Base-by-base conservation (phyloP, 2,329 filamentous ascomycete genomes). In the Capronia americana region DNA sequence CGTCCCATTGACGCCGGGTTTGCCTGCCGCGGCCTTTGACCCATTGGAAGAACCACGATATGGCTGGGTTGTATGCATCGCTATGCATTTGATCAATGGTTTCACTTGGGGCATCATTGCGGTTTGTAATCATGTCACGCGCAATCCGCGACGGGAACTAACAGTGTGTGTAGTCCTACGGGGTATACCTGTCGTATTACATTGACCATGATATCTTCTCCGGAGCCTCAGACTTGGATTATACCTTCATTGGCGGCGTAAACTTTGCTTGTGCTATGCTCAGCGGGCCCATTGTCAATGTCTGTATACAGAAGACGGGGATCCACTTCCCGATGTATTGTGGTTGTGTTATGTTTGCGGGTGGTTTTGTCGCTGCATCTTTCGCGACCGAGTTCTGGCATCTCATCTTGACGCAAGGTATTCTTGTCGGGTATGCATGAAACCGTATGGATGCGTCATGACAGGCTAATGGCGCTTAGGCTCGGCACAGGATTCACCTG, bases 161-260 rank as follows among this genome's bases (percentile, higher is more conserved):
- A 61, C 48, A 14, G 12, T 23, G 7, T 28, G 48, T 2, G 4
- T 57, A 73, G 63, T 75, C 75, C 14, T 83, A 80, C 64, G 79
- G 79, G 44, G 77, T 83, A 14, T 82, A 81, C 63, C 75, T 83
- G 0, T 75, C 77, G 5, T 76, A 81, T 59, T 83, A 80, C 64
- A 73, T 82, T 14, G 65, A 73, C 6, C 69, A 75, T 44, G 60
- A 75, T 8, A 73, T 73, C 8, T 77, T 76, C 41, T 65, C 71
- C 1, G 71, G 64, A 23, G 69, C 74, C 0, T 71, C 61, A 3
- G 67, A 66, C 30, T 61, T 77, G 23, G 73, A 75, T 32, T 78
- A 73, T 67, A 74, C 75, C 2, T 75, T 78, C 44, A 69, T 78
- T 14, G 76, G 75, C 3, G 74, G 74, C 11, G 62, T 73, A 10